Percentiles rank a stretch among this genome's conserved stretches.
Conservation (phyloP, 371 early-diverging fungal species). For the Lichtheimia hyalospora region DNA sequence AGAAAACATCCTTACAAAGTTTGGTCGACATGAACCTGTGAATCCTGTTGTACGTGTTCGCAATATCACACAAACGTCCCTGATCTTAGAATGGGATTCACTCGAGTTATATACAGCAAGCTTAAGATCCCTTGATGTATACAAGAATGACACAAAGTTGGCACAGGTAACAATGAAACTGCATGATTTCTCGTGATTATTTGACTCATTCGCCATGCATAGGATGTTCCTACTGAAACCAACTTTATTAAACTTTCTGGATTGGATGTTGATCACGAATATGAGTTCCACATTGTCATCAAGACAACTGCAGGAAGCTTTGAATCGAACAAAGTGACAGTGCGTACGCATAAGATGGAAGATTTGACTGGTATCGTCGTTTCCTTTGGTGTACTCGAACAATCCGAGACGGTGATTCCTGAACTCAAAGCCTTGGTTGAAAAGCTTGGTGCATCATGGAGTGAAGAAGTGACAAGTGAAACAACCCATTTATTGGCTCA, state of each 20-base stretch:
- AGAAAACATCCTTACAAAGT: slow-evolving; percentile 74
- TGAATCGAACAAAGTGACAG: slow-evolving; percentile 70
- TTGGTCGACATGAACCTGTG: slow-evolving; percentile 76
- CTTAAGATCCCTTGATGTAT: slow-evolving; percentile 82
- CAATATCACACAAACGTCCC: slow-evolving; percentile 87
- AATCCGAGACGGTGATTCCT: slow-evolving; percentile 61
- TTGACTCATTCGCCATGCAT: not conserved
- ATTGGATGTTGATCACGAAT: slow-evolving; percentile 84
- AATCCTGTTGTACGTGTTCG: slow-evolving; percentile 74
- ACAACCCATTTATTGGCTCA: slow-evolving; percentile 92
- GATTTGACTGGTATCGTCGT: slow-evolving; percentile 92
- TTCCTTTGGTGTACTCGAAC: slow-evolving; percentile 85
- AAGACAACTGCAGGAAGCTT: slow-evolving; percentile 90
- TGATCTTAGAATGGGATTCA: slow-evolving; percentile 87
- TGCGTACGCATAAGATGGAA: slow-evolving; percentile 86
- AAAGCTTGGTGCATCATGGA: slow-evolving; percentile 86
- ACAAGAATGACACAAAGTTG: slow-evolving; percentile 66
- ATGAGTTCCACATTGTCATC: slow-evolving; percentile 82
- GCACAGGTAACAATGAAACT: slow-evolving; percentile 38
- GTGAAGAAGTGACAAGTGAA: slow-evolving; percentile 79
- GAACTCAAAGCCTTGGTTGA: slow-evolving; percentile 73
- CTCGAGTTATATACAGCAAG: slow-evolving; percentile 77
- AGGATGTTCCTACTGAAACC: slow-evolving; percentile 55
- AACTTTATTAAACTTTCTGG: slow-evolving; percentile 82
- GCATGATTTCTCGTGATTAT: not conserved